Base-by-base conservation (phyloP, 495 filamentous ascomycete species). In the Penicillium nucicola region DNA sequence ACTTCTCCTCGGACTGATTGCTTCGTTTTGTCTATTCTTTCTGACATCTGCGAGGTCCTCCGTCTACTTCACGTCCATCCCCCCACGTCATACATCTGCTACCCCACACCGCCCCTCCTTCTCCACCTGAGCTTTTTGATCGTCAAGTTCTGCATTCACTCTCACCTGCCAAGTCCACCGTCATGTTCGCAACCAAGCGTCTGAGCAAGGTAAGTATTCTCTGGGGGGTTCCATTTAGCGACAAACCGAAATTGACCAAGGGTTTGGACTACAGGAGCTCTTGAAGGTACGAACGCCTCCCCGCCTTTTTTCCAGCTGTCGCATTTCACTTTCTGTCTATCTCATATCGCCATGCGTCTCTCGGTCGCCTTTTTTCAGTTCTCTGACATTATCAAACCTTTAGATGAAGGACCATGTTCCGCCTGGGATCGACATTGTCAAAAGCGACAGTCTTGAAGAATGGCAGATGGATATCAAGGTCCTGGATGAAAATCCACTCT, bases 401-500 rank as follows among this genome's bases (percentile, higher is more conserved):
- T 36, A 79, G 76, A 71, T 79, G 60, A 50, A 78, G 59, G 67
- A 72, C n/a, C 71, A 77, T 38, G 55, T 78, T 14, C 77, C 77
- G 4, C 77, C 77, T 1, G 93, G 93, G 41, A 93, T 99, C 58
- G 72, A 77, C 43, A 80, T 97, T 42, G 86, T 90, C 42, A 81
- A 83, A 33, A 84, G 89, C 19, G 86, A 93, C 22, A 84, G 90
- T 62, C 79, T 97, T 28, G 79, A 88, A 58, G 85, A 95, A 76
- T 99, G 95, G 95, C 77, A 85, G 18, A 84, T 99, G 71, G 93
- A 99, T 64, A 95, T 99, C 52, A 70, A 77, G 45, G 90, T 99
- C 33, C 79, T 97, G 2, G 92, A 97, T 66, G 74, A 84, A 50
- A 99, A 99, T 60, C 92, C 93, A 12, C 71, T 99, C 35, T 99